Evolutionary conservation across 73 alveolate species (phyloP).

Genomic region (Stentor coeruleus): DNA sequence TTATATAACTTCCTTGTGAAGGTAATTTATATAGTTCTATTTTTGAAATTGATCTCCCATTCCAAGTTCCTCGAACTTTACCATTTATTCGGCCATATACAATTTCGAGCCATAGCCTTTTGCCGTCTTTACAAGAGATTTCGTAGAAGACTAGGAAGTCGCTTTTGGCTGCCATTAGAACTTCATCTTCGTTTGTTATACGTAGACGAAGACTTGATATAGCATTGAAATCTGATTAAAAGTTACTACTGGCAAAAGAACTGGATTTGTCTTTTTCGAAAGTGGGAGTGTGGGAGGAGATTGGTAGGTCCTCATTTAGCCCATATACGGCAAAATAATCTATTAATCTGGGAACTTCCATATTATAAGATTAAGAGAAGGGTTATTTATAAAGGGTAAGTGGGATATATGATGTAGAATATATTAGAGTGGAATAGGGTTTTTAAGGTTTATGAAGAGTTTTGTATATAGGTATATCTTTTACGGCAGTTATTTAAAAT

Average conservation of each 20-base stretch:
- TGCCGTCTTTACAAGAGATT: constrained; percentile 22
- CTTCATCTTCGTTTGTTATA: constrained; percentile 20
- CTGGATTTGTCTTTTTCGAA: constrained; percentile 1
- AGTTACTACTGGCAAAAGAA: background rate
- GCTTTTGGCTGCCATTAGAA: constrained; percentile 4
- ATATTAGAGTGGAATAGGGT: no score
- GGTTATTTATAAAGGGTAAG: no score
- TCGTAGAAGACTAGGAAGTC: background rate
- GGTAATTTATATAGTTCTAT: background rate
- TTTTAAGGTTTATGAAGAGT: no score
- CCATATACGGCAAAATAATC: constrained; percentile 30
- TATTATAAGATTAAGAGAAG: no score
- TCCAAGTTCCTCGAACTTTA: background rate
- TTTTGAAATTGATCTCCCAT: constrained; percentile 11
- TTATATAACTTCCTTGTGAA: background rate
- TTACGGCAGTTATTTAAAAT: background rate
- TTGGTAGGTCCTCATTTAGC: constrained; percentile 7
- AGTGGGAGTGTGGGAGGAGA: background rate
- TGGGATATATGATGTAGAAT: no score
- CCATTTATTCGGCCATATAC: constrained; percentile 24
- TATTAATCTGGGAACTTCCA: constrained; percentile 28
- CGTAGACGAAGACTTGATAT: constrained; percentile 26
- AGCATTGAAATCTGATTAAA: constrained; percentile 11
- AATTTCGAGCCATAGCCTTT: constrained; percentile 25
- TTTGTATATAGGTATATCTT: no score